A percentile compares a stretch with the other conserved stretches of the same genome.
Conservation (phyloP, 225 moss, liverwort and hornwort species). For the Physcomitrium patens region DNA sequence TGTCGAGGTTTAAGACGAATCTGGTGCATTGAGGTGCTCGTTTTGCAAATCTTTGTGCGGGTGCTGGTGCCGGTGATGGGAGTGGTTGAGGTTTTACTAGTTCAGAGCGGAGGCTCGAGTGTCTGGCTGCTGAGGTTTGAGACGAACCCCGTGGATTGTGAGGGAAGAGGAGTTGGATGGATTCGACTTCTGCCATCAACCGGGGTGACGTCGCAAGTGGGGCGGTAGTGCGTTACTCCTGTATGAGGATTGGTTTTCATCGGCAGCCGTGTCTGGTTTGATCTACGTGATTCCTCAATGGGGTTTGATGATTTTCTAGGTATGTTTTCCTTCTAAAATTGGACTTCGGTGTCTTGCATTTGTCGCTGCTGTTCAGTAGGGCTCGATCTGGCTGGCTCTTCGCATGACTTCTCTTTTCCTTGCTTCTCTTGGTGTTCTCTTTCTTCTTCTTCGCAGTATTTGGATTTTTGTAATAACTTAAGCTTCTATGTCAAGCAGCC, state of each 20-base stretch:
- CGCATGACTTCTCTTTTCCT: not conserved
- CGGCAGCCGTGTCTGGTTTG: too few relatives aligned
- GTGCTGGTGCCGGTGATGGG: too few relatives aligned
- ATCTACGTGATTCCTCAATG: conserved; percentile 15
- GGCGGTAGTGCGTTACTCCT: not conserved
- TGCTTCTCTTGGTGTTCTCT: too few relatives aligned
- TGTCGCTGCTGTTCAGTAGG: not conserved
- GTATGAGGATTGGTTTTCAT: not conserved
- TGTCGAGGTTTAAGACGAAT: not conserved
- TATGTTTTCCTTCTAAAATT: not conserved
- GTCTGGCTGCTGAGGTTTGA: not conserved
- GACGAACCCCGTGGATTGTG: not conserved
- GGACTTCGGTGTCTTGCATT: not conserved
- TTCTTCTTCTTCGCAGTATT: too few relatives aligned
- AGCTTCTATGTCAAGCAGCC: not conserved
- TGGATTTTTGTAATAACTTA: too few relatives aligned
- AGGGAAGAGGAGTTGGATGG: not conserved
- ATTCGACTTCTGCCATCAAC: not conserved
- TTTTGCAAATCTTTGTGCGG: too few relatives aligned
- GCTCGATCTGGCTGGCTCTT: not conserved
- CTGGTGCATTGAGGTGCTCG: not conserved
- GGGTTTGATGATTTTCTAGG: conserved; percentile 6
- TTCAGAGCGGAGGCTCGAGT: too few relatives aligned
- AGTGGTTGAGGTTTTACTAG: too few relatives aligned
- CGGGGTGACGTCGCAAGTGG: not conserved